Evolutionary conservation across 1,139 yeast genomes (phyloP).

Genomic region (Pichiaceae sp.): DNA sequence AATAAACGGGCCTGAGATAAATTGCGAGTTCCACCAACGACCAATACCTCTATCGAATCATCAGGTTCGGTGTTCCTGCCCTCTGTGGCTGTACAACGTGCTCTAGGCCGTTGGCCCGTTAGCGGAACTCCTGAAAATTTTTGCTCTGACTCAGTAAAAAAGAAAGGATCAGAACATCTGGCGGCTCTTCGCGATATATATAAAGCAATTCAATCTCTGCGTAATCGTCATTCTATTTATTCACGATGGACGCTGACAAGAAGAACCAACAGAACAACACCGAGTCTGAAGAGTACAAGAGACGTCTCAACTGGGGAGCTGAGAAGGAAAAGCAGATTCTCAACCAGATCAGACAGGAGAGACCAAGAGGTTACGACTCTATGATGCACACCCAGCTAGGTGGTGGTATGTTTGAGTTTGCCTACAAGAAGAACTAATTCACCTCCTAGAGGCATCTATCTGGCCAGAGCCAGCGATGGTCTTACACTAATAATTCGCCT

Average conservation of each 20-base stretch:
- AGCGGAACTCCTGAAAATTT: too few relatives aligned
- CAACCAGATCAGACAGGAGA: slow-evolving; percentile 25
- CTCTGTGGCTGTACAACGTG: too few relatives aligned
- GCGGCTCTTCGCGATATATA: not conserved
- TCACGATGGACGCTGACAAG: slow-evolving; percentile 20
- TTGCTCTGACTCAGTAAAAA: too few relatives aligned
- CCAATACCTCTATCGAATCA: too few relatives aligned
- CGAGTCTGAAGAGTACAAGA: slow-evolving; percentile 22
- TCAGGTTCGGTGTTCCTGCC: too few relatives aligned
- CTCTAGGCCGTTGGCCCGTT: too few relatives aligned
- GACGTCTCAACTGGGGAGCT: slow-evolving; percentile 26
- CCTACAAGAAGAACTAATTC: slow-evolving; percentile 20
- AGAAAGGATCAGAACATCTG: not conserved
- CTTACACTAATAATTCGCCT: too few relatives aligned
- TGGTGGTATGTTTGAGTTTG: slow-evolving; percentile 24
- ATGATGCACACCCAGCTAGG: slow-evolving; percentile 18
- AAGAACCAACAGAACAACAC: slow-evolving; percentile 21
- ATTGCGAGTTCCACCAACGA: too few relatives aligned
- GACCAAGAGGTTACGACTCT: slow-evolving; percentile 19
- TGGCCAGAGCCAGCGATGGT: too few relatives aligned
- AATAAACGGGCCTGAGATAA: too few relatives aligned
- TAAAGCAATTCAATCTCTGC: not conserved
- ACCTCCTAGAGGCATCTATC: not conserved
- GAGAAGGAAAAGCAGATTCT: slow-evolving; percentile 28
- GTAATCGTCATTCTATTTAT: not conserved